phyloP scores from a whole-genome alignment of 192 early-diverging fungal species.

The Geranomyces variabilis region DNA sequence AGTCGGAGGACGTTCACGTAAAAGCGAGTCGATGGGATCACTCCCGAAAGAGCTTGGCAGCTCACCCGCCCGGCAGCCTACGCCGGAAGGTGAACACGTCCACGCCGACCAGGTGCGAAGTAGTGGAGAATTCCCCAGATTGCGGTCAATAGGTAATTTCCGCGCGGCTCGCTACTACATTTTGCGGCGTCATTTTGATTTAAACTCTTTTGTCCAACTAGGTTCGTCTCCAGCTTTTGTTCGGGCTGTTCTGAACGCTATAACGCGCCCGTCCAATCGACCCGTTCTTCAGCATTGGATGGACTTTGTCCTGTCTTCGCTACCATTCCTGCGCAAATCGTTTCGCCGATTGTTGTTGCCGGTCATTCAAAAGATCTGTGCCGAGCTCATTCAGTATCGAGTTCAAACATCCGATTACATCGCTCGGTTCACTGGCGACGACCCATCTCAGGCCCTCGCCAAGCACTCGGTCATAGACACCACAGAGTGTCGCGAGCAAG shows the following conservation, averaged over 20 bases:
- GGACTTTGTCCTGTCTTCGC: conserved; percentile 67
- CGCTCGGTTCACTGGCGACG: not conserved
- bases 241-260: conserved; percentile 61
- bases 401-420: not conserved
- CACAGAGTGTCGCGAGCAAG: conserved; percentile 37
- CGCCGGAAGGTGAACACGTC: not conserved
- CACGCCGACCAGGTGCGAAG: not conserved
- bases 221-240: conserved; percentile 57
- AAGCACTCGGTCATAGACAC: not conserved
- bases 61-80: too few relatives aligned
- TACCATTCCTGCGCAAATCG: conserved; percentile 62
- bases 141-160: conserved; percentile 5
- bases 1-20: not conserved
- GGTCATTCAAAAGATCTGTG: conserved; percentile 62
- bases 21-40: not conserved
- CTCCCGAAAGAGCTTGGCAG: too few relatives aligned
- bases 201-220: not conserved
- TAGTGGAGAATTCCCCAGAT: conserved; percentile 13
- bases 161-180: not conserved
- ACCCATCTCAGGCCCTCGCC: not conserved
- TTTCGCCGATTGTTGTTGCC: conserved; percentile 69
- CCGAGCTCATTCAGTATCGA: conserved; percentile 51
- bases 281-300: conserved; percentile 75
- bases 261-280: conserved; percentile 63
- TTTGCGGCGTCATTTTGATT: not conserved